These are phyloP conservation scores for Laetiporus sulphureus DNA, from an alignment of 1,284 basidiomycete species.

Conservation along the genomic window DNA sequence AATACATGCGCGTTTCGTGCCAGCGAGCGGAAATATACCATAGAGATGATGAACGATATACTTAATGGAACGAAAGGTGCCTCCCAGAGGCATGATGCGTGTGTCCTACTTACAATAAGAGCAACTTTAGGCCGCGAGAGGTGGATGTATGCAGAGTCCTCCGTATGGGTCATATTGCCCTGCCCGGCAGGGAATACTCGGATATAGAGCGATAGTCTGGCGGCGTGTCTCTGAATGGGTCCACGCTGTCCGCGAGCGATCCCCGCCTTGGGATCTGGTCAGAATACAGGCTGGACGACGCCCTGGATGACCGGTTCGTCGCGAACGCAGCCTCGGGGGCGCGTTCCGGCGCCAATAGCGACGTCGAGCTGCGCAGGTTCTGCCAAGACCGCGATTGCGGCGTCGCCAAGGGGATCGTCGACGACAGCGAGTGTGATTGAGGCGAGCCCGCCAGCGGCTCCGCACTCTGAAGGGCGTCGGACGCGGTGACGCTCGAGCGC, in stretches of 20 bases:
- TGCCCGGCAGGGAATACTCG: no score
- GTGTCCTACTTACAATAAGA: no score
- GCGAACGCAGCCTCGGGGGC: background rate
- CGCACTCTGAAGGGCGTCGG: background rate
- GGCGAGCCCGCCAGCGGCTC: background rate
- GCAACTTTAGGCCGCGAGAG: no score
- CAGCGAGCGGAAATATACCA: no score
- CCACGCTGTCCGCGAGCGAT: constrained; percentile 5
- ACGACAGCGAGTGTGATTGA: background rate
- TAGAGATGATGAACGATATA: no score
- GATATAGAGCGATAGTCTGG: no score
- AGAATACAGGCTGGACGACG: constrained; percentile 5
- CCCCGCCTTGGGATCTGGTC: background rate
- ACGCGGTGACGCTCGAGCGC: background rate
- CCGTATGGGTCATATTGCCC: no score
- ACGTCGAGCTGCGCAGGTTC: constrained; percentile 1
- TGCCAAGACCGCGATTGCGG: background rate
- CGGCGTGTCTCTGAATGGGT: constrained; percentile 5
- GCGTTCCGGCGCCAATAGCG: background rate
- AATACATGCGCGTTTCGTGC: no score
- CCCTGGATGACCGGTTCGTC: constrained; percentile 5
- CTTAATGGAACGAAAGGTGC: no score
- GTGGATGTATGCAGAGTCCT: no score
- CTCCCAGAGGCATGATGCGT: no score
- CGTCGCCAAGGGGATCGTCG: constrained; percentile 1